phyloP scores from a whole-genome alignment of 176 grass and related monocot genomes.

The Tillandsia fasciculata region DNA sequence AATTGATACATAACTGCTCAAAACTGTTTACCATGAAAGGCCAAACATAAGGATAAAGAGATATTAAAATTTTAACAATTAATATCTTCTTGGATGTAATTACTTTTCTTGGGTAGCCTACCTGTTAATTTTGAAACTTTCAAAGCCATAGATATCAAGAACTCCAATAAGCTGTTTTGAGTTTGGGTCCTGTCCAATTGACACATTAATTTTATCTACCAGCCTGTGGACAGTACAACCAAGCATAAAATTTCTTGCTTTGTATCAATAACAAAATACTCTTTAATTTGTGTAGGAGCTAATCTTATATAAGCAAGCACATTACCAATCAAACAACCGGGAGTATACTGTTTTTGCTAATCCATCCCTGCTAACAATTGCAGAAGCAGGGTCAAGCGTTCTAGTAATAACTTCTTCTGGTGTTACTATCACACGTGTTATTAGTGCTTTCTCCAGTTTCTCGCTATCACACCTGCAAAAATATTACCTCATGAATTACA shows the following conservation, averaged over 20 bases:
- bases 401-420: conserved; percentile 99
- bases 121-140: conserved; percentile 99
- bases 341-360: conserved; percentile 96
- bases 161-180: conserved; percentile 97
- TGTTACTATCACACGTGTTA: conserved; percentile 89
- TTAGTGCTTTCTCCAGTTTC: conserved; percentile 87
- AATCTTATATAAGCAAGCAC: not conserved
- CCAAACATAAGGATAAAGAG: conserved; percentile 4
- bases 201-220: conserved; percentile 96
- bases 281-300: not conserved
- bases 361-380: conserved; percentile 91
- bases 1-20: conserved; percentile 97
- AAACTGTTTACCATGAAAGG: conserved; percentile 45
- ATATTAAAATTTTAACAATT: not conserved
- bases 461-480: conserved; percentile 75
- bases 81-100: not conserved
- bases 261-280: not conserved
- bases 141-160: conserved; percentile 99
- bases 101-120: conserved; percentile 22
- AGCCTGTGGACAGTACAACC: conserved; percentile 56
- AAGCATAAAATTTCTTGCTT: conserved; percentile 1
- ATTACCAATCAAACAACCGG: conserved; percentile 97
- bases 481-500: conserved; percentile 15
- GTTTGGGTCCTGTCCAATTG: conserved; percentile 97
- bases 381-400: conserved; percentile 92